Base-by-base conservation (phyloP, 164 flowering plant genomes). In the Warburgia ugandensis region DNA sequence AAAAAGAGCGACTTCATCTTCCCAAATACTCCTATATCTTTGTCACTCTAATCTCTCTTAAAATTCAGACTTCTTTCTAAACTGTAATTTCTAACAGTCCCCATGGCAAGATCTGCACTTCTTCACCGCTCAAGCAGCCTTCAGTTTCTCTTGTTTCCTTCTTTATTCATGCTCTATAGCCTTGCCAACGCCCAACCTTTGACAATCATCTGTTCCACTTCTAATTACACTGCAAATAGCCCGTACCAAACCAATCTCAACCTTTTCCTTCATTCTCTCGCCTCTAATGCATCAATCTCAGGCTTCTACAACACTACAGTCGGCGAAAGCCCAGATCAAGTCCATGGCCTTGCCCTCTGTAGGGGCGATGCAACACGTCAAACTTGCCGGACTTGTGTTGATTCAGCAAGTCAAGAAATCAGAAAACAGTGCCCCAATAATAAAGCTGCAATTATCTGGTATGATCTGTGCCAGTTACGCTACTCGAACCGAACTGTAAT, bases 301-400 rank as follows among this genome's bases (percentile, higher is more conserved):
- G 54, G 48, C 22, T 65, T 48, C 52, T 33, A 28, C 39, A 21
- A 44, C 48, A 10, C 54, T 1, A 20, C 37, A 0, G 29, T n/a
- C 14, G 69, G 65, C 7, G 21, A 37, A 37, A 10, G 16, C n/a
- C 45, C 41, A 0, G 48, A 45, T 28, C 45, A 4, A 14, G 54
- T 54, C 13, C 37, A 40, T 12, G 59, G 58, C 25, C 49, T 60
- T 7, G 59, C 30, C 7, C 54, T 48, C 7, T 67, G 71, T 52
- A 21, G 36, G 5, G 56, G 48, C n/a, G 44, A 53, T 35, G 23
- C 39, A 1, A 5, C 16, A 4, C 17, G 6, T 4, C 26, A 45
- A 9, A 10, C 0, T n/a, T 65, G 69, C 40, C 14, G 11, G 4
- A 7, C 1, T 16, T 60, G 69, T 22, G 22, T 65, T 2, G 13